Evolutionary conservation across 768 basidiomycete species (phyloP), one percentile per base, ranked within the genome.

Genomic region (Xanthoconium stramineum): DNA sequence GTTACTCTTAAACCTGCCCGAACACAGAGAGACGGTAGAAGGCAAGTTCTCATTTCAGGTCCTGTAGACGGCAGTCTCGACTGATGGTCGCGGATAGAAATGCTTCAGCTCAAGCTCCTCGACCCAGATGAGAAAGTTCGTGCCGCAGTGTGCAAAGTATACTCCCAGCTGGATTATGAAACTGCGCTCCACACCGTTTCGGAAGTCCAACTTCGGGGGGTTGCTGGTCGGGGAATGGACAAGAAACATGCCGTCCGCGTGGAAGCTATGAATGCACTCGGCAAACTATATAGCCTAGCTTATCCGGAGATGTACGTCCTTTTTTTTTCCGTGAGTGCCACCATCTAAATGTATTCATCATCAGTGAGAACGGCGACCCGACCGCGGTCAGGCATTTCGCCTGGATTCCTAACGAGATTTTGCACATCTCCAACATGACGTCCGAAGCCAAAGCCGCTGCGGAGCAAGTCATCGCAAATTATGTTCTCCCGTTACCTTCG

Each of bases 91-190:
- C 29, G 50, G 50, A 30, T 58, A 89, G 89, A 83, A 5, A 75
- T 83, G 36, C 72, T 95, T 33, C 66, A 71, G 24, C 66, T 72
- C 14, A 95, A 95, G 64, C 72, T 96, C 6, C 63, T 81, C 1
- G 97, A 99, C 69, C 87, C 91, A 0, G 97, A 98, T 60, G 97
- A 98, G 56, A 91, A 86, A 65, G 86, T 99, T 40, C 84, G 97
- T 30, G 83, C 89, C 7, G 87, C 92, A 1, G 85, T 85, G 1
- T 96, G 94, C 76, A 85, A 81, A 64, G 72, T 91, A 12, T 92
- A 93, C 61, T 84, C 85, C 2, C 81, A 85, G 52, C 74, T 98
- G 12, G 95, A 98, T 68, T 98, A 93, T 65, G 97, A 99, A 72
- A 89, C 88, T 0, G 89, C 86, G 0, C 68, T 94, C 33, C 94